phyloP scores from a whole-genome alignment of 108 stramenopile genomes.

The Fragilariopsis cylindrus region DNA sequence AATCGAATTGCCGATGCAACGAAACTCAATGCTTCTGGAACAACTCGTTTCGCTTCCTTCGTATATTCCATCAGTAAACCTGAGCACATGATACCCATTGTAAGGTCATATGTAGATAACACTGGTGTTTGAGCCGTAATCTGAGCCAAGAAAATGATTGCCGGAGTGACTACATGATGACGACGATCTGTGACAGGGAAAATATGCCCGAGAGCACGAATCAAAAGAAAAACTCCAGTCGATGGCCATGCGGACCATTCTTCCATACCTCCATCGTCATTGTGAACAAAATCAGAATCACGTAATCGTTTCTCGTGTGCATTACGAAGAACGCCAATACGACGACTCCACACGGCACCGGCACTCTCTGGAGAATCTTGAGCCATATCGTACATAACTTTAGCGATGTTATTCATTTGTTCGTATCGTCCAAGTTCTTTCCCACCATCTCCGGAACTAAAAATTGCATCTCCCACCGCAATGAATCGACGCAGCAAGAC shows the following conservation, averaged over 20 bases:
- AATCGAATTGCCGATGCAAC: slow-evolving; percentile 60
- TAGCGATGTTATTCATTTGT: slow-evolving; percentile 67
- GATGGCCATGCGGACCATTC: slow-evolving; percentile 81
- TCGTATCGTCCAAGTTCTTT: slow-evolving; percentile 68
- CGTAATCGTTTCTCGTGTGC: slow-evolving; percentile 85
- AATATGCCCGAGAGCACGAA: slow-evolving; percentile 83
- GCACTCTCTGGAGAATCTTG: slow-evolving; percentile 86
- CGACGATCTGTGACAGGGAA: slow-evolving; percentile 91
- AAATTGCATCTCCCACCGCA: slow-evolving; percentile 85
- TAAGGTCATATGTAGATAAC: slow-evolving; percentile 62
- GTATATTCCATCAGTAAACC: slow-evolving; percentile 84
- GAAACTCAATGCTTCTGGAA: slow-evolving; percentile 87
- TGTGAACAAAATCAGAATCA: slow-evolving; percentile 61
- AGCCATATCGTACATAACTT: slow-evolving; percentile 79
- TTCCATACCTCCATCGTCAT: slow-evolving; percentile 51
- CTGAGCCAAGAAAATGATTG: slow-evolving; percentile 79
- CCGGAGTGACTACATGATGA: slow-evolving; percentile 89
- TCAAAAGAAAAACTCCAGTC: slow-evolving; percentile 76
- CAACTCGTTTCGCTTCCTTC: slow-evolving; percentile 73
- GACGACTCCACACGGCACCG: slow-evolving; percentile 78
- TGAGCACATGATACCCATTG: slow-evolving; percentile 72
- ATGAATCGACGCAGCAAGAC: slow-evolving; percentile 89
- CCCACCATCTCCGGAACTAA: slow-evolving; percentile 73
- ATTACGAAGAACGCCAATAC: slow-evolving; percentile 82
- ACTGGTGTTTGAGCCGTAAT: slow-evolving; percentile 86